These are phyloP conservation scores for Marasmius fiardii DNA, from an alignment of 1,284 basidiomycete genomes.

Conservation along the genomic window DNA sequence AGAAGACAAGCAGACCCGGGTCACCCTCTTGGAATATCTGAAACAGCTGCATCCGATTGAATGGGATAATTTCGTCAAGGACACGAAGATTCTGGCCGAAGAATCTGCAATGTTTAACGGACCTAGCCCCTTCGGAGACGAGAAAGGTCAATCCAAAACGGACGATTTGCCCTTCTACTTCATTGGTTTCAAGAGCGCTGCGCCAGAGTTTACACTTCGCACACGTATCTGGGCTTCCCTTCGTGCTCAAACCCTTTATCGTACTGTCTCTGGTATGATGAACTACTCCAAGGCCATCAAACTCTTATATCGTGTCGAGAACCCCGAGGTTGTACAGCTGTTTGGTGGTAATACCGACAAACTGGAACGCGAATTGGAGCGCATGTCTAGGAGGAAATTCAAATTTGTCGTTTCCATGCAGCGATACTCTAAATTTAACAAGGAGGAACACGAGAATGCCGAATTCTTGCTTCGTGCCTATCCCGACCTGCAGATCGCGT, in stretches of 20 bases:
- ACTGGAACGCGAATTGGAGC: conserved; percentile 94
- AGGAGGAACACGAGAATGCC: conserved; percentile 98
- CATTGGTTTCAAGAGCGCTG: conserved; percentile 98
- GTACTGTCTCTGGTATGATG: conserved; percentile 99
- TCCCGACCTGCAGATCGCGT: conserved; percentile 97
- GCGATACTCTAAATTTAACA: conserved; percentile 99
- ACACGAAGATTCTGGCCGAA: conserved; percentile 98
- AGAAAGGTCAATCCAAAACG: conserved; percentile 83
- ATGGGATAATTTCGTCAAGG: conserved; percentile 99
- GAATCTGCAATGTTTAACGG: conserved; percentile 89
- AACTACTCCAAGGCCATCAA: conserved; percentile 99
- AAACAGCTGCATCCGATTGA: conserved; percentile 98
- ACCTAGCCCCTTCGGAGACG: conserved; percentile 81
- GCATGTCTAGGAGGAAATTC: conserved; percentile 98
- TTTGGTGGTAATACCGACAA: conserved; percentile 98
- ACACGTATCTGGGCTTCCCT: conserved; percentile 99
- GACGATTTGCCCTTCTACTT: conserved; percentile 99
- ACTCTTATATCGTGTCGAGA: conserved; percentile 98
- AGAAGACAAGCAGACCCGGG: conserved; percentile 92
- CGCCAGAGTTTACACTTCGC: conserved; percentile 96
- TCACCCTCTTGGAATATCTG: conserved; percentile 93
- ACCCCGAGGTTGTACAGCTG: conserved; percentile 96
- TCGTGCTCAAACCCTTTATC: conserved; percentile 96
- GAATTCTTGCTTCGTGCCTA: conserved; percentile 99
- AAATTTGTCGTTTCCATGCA: conserved; percentile 99